Percentiles rank a stretch among this genome's conserved stretches.
phyloP scores from a whole-genome alignment of 2,329 filamentous ascomycete genomes.

The Lachnellula arida region DNA sequence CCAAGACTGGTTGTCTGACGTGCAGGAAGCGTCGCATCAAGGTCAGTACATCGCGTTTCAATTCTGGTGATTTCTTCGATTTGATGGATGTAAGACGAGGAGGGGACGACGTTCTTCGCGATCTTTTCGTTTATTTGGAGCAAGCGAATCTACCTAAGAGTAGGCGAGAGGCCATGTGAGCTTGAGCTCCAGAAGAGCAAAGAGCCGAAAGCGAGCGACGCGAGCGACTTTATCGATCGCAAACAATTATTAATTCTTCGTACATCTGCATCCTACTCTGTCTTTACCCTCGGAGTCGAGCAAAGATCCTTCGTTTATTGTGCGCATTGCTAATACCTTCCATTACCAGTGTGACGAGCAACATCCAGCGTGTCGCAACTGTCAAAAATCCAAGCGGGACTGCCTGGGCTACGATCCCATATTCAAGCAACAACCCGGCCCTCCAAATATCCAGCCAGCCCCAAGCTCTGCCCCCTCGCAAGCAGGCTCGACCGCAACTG shows the following conservation, averaged over 20 bases:
- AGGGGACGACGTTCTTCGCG: constrained; percentile 27
- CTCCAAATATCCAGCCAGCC: constrained; percentile 67
- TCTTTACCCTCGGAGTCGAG: no score
- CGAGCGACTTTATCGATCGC: background rate
- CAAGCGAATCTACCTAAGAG: constrained; percentile 34
- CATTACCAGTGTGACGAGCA: constrained; percentile 81
- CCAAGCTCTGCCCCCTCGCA: constrained; percentile 41
- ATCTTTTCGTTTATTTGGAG: constrained; percentile 33
- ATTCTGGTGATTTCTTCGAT: constrained; percentile 14
- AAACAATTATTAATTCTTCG: background rate
- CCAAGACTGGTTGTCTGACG: constrained; percentile 67
- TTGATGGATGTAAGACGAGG: constrained; percentile 22
- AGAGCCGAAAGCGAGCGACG: constrained; percentile 13
- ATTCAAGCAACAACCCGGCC: constrained; percentile 66
- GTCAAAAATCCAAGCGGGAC: constrained; percentile 82
- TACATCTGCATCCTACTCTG: no score
- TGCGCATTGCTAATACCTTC: constrained; percentile 19
- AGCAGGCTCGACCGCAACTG: constrained; percentile 23
- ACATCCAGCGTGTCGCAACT: constrained; percentile 87
- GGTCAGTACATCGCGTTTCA: constrained; percentile 44
- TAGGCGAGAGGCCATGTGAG: constrained; percentile 34
- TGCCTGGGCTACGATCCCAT: constrained; percentile 84
- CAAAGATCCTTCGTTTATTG: background rate
- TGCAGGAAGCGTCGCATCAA: constrained; percentile 67
- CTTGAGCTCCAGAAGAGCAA: constrained; percentile 21